Conservation (phyloP, 176 grass and related monocot species). For the Oryza rufipogon region DNA sequence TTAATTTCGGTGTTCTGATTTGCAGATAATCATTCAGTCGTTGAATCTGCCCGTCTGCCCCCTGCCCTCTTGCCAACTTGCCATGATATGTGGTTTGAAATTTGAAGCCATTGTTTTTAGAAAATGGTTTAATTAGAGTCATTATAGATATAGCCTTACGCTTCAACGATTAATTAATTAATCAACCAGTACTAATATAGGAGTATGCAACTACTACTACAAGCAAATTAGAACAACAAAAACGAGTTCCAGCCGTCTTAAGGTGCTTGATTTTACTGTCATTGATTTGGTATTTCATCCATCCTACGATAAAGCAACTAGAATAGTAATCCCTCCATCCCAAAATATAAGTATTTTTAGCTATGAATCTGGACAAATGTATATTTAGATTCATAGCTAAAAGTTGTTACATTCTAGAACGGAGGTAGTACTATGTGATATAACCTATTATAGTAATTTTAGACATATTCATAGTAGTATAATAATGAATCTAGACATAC, state of each 20-base stretch:
- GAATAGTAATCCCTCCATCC: too few relatives aligned
- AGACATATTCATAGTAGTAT: rapidly evolving
- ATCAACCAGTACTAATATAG: not conserved
- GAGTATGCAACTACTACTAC: too few relatives aligned
- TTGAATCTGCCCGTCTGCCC: not conserved
- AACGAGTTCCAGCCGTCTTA: not conserved
- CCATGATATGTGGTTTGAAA: not conserved
- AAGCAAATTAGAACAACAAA: not conserved
- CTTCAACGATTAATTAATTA: too few relatives aligned
- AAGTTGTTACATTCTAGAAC: too few relatives aligned
- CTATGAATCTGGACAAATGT: too few relatives aligned
- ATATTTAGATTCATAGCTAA: too few relatives aligned
- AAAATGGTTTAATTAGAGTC: not conserved
- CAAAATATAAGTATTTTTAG: too few relatives aligned
- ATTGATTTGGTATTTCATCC: not conserved
- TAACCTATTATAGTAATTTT: too few relatives aligned
- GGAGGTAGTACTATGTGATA: too few relatives aligned
- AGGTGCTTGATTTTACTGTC: not conserved
- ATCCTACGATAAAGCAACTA: too few relatives aligned
- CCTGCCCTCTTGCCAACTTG: not conserved
- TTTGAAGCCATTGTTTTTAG: not conserved
- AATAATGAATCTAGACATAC: too few relatives aligned
- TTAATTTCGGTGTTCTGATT: not conserved
- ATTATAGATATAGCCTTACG: not conserved
- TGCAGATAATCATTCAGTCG: not conserved